Evolutionary conservation across 805 yeast genomes (phyloP).

Genomic region (Candida pseudofarinosa): DNA sequence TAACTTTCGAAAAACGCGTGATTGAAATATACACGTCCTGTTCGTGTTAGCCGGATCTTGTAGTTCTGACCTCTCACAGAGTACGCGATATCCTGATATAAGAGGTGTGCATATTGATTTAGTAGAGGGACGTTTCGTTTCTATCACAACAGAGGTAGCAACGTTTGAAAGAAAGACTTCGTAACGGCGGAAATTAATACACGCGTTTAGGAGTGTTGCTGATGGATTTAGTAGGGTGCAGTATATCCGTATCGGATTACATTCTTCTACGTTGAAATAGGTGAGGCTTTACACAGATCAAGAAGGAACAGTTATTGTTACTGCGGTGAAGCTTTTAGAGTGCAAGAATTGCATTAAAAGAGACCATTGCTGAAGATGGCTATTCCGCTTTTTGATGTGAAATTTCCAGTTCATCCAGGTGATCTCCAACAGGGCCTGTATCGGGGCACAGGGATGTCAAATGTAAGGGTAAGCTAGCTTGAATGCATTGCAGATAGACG

Average conservation of each 20-base stretch:
- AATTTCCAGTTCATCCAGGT: too few species aligned
- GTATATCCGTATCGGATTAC: neutral
- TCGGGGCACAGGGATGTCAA: too few species aligned
- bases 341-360: too few species aligned
- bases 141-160: neutral
- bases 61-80: neutral
- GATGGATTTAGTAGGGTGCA: too few species aligned
- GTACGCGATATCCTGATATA: neutral
- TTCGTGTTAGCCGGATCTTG: neutral
- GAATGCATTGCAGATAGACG: too few species aligned
- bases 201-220: too few species aligned
- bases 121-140: neutral
- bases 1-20: neutral
- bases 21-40: neutral
- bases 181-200: too few species aligned
- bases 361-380: too few species aligned
- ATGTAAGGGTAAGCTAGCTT: too few species aligned
- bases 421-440: too few species aligned
- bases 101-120: neutral
- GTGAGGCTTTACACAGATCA: neutral
- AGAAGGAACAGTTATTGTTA: neutral
- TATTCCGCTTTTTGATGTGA: too few species aligned
- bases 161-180: too few species aligned
- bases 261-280: neutral
- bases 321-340: neutral